Evolutionary conservation across 2,329 filamentous ascomycete species (phyloP).

Genomic region (Aureobasidium sp.): DNA sequence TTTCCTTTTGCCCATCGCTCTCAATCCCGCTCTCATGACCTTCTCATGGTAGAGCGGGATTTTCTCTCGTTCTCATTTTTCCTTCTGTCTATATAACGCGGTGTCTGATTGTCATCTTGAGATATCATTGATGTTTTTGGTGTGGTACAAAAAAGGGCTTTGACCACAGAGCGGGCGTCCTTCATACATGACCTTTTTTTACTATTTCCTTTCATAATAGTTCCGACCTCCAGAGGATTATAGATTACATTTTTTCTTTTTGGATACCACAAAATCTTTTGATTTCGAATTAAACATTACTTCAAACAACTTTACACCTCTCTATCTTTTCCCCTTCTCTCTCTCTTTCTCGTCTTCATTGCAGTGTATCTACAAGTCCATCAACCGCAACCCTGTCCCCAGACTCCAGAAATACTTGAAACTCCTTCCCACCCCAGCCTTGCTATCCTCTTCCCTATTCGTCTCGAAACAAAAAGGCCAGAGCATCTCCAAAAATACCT

Average conservation of each 20-base stretch:
- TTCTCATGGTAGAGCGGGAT: conserved; percentile 58
- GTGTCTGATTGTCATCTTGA: background rate
- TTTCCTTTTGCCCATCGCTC: conserved; percentile 62
- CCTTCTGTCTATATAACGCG: background rate
- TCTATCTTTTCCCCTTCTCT: background rate
- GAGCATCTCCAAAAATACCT: background rate
- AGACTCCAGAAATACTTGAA: background rate
- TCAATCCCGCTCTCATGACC: conserved; percentile 75
- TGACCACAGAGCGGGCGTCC: background rate
- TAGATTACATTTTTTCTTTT: background rate
- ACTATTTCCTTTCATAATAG: background rate
- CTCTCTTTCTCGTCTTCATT: no score
- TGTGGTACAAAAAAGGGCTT: background rate
- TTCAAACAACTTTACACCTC: background rate
- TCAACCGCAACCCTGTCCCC: background rate
- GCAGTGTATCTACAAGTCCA: background rate
- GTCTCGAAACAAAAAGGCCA: background rate
- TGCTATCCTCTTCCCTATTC: background rate
- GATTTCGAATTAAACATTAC: background rate
- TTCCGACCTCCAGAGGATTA: background rate
- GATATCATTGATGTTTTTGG: conserved; percentile 2
- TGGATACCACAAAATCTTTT: background rate
- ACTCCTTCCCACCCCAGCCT: background rate
- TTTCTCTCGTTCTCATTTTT: background rate
- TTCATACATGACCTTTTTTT: background rate